These are phyloP conservation scores for Elaeagnus macrophylla DNA, from an alignment of 306 rosid species.

Conservation along the genomic window DNA sequence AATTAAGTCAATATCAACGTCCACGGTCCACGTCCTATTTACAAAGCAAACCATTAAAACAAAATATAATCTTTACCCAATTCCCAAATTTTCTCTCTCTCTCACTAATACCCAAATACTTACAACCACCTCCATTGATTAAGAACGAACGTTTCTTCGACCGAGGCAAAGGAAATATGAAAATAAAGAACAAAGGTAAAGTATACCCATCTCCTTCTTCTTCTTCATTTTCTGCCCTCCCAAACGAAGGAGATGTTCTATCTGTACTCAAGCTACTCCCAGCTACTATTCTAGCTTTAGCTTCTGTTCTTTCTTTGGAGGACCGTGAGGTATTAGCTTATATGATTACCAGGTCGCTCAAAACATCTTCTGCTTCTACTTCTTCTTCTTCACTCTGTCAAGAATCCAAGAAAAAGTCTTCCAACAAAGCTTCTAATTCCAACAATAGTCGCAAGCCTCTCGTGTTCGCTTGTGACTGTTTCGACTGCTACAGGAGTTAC, in stretches of 20 bases:
- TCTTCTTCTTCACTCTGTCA: conserved; percentile 2
- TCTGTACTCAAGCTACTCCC: conserved; percentile 45
- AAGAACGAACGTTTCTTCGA: background rate
- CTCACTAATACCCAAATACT: background rate
- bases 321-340: conserved; percentile 68
- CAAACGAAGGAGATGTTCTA: conserved; percentile 22
- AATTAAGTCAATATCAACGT: too few species aligned
- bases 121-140: conserved; percentile 7
- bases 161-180: conserved; percentile 25
- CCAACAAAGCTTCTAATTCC: conserved; percentile 17
- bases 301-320: conserved; percentile 33
- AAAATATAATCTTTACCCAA: too few species aligned
- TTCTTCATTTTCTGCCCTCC: conserved; percentile 4
- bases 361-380: conserved; percentile 18
- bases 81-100: background rate
- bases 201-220: conserved; percentile 51
- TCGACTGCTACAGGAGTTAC: conserved; percentile 52
- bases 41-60: too few species aligned
- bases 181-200: conserved; percentile 54
- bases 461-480: conserved; percentile 42
- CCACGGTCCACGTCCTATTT: too few species aligned
- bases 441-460: conserved; percentile 29
- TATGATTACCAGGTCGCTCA: conserved; percentile 37
- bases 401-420: conserved; percentile 17
- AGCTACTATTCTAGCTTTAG: conserved; percentile 39